Percentiles rank a stretch among this genome's conserved stretches.
phyloP scores from a whole-genome alignment of 1,284 basidiomycete genomes.

The Naganishia sp. region DNA sequence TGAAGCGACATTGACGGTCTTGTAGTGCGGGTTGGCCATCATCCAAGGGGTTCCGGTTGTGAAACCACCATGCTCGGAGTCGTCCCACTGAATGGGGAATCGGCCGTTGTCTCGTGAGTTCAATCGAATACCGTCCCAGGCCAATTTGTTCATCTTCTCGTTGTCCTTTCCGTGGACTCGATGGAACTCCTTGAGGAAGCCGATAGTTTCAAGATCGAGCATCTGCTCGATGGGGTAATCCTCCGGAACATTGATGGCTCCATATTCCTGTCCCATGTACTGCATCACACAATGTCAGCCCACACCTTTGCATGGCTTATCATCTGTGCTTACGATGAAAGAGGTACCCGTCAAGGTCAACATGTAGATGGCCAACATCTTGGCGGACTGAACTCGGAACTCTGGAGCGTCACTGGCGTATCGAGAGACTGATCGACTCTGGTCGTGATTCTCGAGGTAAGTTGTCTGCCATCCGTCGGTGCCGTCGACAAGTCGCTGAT shows the following conservation, averaged over 20 bases:
- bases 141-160: slow-evolving; percentile 16
- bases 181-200: slow-evolving; percentile 62
- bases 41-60: slow-evolving; percentile 32
- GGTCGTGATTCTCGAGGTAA: slow-evolving; percentile 31
- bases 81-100: slow-evolving; percentile 30
- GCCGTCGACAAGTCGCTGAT: slow-evolving; percentile 63
- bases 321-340: slow-evolving; percentile 56
- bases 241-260: slow-evolving; percentile 66
- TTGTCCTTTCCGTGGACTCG: slow-evolving; percentile 33
- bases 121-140: slow-evolving; percentile 24
- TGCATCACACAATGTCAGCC: neutral
- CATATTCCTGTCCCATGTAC: slow-evolving; percentile 74
- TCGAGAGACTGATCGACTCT: slow-evolving; percentile 63
- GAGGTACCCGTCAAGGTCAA: slow-evolving; percentile 66
- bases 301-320: too few species aligned
- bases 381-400: slow-evolving; percentile 62
- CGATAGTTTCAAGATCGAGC: slow-evolving; percentile 57
- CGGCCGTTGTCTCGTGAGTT: slow-evolving; percentile 32
- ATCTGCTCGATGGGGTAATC: slow-evolving; percentile 71
- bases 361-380: slow-evolving; percentile 66
- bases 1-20: slow-evolving; percentile 46
- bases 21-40: slow-evolving; percentile 30
- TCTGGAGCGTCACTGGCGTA: slow-evolving; percentile 64
- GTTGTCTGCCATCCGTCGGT: slow-evolving; percentile 61
- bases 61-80: slow-evolving; percentile 27